These are phyloP conservation scores for Cornus suecica DNA, from an alignment of 148 eudicot genomes.

Conservation along the genomic window DNA sequence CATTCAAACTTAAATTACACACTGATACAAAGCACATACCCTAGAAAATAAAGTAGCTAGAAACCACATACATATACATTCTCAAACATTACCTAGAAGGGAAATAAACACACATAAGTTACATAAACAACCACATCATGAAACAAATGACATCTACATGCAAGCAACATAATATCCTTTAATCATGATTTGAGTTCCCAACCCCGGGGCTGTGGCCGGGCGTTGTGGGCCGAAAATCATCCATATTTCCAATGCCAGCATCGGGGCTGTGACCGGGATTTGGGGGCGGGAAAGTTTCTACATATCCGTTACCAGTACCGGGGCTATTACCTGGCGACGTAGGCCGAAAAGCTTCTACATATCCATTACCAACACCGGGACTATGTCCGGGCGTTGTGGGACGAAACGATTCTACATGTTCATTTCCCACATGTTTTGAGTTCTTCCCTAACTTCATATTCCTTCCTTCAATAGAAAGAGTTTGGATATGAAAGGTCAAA, in stretches of 20 bases:
- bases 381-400: no score
- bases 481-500: neutral
- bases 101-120: neutral
- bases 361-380: neutral
- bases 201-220: constrained; percentile 24
- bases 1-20: no score
- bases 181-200: constrained; percentile 13
- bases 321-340: neutral
- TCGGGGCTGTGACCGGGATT: no score
- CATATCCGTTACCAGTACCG: no score
- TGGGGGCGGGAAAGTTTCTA: no score
- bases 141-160: neutral
- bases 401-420: neutral
- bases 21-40: no score
- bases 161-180: neutral
- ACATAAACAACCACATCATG: no score
- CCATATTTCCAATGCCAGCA: no score
- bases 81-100: neutral
- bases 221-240: no score
- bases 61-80: neutral
- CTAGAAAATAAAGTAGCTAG: no score
- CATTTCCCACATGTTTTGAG: neutral
- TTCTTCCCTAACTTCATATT: constrained; percentile 4
- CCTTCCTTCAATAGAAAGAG: constrained; percentile 11
- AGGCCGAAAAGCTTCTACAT: constrained; percentile 25